These are phyloP conservation scores for Salvia miltiorrhiza DNA, from an alignment of 257 asterid genomes.

Conservation along the genomic window DNA sequence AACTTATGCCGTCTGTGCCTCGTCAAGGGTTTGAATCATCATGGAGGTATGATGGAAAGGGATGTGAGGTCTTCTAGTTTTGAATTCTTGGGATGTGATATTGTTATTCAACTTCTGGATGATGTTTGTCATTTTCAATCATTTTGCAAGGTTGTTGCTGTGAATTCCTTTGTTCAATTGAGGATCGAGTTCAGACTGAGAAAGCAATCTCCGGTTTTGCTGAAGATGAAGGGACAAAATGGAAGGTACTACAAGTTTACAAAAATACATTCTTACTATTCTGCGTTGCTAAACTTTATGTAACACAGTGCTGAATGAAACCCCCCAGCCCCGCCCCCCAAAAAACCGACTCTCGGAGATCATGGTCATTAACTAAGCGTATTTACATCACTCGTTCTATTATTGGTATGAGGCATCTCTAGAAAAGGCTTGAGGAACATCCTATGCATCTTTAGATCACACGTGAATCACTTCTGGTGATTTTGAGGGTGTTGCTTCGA, in stretches of 20 bases:
- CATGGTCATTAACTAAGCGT: background rate
- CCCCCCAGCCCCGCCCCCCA: background rate
- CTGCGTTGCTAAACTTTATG: background rate
- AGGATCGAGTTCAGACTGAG: conserved; percentile 1
- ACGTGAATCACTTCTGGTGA: conserved; percentile 33
- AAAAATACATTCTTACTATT: background rate
- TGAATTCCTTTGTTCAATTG: background rate
- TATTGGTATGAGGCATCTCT: conserved; percentile 19
- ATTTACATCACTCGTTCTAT: conserved; percentile 3
- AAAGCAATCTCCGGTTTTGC: background rate
- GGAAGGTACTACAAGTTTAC: background rate
- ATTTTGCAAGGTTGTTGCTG: background rate
- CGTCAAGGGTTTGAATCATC: background rate
- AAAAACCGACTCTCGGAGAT: background rate
- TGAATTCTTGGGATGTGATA: background rate
- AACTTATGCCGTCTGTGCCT: background rate
- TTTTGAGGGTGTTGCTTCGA: conserved; percentile 35
- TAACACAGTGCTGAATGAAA: background rate
- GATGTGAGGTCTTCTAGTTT: background rate
- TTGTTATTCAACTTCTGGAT: background rate
- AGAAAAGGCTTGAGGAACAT: conserved; percentile 11
- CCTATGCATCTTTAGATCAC: conserved; percentile 11
- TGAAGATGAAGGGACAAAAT: background rate
- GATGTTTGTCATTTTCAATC: background rate
- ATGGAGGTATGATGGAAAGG: background rate